Conservation (phyloP, 495 filamentous ascomycete genomes). For the Xeromyces bisporus region DNA sequence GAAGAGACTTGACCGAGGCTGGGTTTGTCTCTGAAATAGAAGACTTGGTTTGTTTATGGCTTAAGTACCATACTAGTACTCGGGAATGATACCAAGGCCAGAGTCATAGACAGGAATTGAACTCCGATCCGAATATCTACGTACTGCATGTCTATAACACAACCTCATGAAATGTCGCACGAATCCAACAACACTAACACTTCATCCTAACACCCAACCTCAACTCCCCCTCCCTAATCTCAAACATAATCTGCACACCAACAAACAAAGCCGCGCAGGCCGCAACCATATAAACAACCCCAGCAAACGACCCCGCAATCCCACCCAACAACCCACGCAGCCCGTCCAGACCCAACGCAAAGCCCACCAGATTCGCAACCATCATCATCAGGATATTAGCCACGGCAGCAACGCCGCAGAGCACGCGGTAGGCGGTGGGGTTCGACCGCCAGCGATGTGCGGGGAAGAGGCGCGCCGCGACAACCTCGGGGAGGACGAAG, state of each 20-base stretch:
- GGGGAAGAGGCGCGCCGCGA: conserved; percentile 56
- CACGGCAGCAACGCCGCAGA: conserved; percentile 77
- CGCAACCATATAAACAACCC: conserved; percentile 50
- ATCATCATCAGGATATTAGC: conserved; percentile 91
- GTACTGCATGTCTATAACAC: too few species aligned
- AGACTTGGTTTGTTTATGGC: too few species aligned
- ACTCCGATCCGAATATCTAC: too few species aligned
- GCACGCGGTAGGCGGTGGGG: conserved; percentile 54
- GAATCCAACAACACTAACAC: conserved; percentile 35
- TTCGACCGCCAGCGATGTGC: conserved; percentile 44
- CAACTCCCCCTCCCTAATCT: conserved; percentile 69
- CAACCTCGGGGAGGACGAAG: conserved; percentile 79
- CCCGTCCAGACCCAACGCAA: conserved; percentile 82
- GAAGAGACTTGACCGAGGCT: too few species aligned
- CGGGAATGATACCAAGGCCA: too few species aligned
- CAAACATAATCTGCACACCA: conserved; percentile 90
- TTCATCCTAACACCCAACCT: conserved; percentile 71
- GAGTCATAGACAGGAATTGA: too few species aligned
- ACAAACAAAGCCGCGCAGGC: conserved; percentile 64
- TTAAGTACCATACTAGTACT: too few species aligned
- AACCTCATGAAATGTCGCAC: neutral
- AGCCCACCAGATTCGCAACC: conserved; percentile 83
- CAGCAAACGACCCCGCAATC: conserved; percentile 57
- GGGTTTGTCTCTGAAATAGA: too few species aligned
- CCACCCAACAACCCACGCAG: conserved; percentile 55